Conservation (phyloP, 2,329 filamentous ascomycete genomes). For the Diaporthe sp. region DNA sequence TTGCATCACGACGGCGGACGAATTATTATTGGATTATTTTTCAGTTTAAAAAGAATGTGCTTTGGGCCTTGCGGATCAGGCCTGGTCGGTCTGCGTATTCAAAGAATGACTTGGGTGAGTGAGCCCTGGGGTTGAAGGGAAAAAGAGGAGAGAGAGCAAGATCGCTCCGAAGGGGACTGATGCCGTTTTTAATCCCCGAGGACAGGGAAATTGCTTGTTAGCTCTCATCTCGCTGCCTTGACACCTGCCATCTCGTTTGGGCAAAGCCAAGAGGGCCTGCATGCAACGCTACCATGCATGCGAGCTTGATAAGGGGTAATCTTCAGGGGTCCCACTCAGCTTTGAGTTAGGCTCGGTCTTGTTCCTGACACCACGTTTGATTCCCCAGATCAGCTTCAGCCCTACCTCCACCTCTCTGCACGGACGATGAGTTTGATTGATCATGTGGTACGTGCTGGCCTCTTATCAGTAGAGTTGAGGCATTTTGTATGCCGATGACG, state of each 20-base stretch:
- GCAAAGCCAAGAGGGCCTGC: slow-evolving; percentile 14
- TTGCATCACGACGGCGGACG: slow-evolving; percentile 44
- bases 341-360: slow-evolving; percentile 10
- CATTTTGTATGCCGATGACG: not conserved
- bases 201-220: slow-evolving; percentile 22
- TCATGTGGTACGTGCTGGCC: slow-evolving; percentile 12
- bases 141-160: slow-evolving; percentile 12
- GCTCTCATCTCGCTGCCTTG: slow-evolving; percentile 30
- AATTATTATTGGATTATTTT: slow-evolving; percentile 9
- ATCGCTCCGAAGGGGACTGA: slow-evolving; percentile 11
- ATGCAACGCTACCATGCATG: slow-evolving; percentile 10
- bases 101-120: slow-evolving; percentile 38
- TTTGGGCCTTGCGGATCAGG: slow-evolving; percentile 1
- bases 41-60: slow-evolving; percentile 22
- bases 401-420: slow-evolving; percentile 1
- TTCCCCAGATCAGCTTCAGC: slow-evolving; percentile 32
- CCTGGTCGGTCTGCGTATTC: slow-evolving; percentile 18
- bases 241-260: slow-evolving; percentile 32
- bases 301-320: slow-evolving; percentile 16
- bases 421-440: not conserved
- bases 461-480: not conserved
- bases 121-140: slow-evolving; percentile 34
- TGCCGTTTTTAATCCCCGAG: slow-evolving; percentile 28
- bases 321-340: slow-evolving; percentile 26
- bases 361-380: slow-evolving; percentile 11